Evolutionary conservation across 2,329 filamentous ascomycete species (phyloP), one percentile per base, ranked within the genome.

Genomic region (Fusarium siculi): DNA sequence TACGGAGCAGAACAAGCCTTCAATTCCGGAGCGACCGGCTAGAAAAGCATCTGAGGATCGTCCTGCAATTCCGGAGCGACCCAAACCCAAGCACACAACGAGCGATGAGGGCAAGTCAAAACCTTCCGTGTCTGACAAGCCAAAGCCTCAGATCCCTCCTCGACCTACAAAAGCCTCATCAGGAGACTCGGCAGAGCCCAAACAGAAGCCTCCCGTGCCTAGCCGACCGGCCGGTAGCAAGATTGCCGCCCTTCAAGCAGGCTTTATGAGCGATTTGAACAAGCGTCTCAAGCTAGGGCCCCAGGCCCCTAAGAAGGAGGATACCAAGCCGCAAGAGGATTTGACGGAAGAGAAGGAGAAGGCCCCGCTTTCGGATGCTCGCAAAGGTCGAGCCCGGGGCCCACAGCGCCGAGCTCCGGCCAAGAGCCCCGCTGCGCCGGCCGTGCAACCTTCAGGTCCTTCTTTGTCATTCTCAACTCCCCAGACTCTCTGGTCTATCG

Each of bases 201-300:
- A 95, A 80, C 82, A 89, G n/a, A 98, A 98, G 80, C 95, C 96
- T 9, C 89, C 91, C 1, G 89, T 98, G 5, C 95, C 96, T 16
- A 81, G 73, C 37, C 90, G 94, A 50, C 93, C 95, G 5, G 87
- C 88, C 47, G 93, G 93, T 15, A 90, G 91, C 77, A 98, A 98
- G 85, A 97, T 99, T 80, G 94, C 95, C 21, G 93, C 94, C 30
- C 85, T 99, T 37, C 95, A 97, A 82, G 93, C 93, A 42, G 94
- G 93, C 7, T 98, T 99, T 82, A 91, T 99, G 88, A 95, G 91
- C 49, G 96, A 98, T 79, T 85, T 99, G 46, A 97, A 98, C 82
- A 95, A 94, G 77, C 93, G 95, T 54, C 86, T 99, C 34, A 92
- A 94, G 79, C 84, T 97, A 40, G 96, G 96, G 2, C 96, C 95